These are phyloP conservation scores for Talaromyces verruculosus DNA, from an alignment of 2,329 filamentous ascomycete genomes.

Conservation along the genomic window DNA sequence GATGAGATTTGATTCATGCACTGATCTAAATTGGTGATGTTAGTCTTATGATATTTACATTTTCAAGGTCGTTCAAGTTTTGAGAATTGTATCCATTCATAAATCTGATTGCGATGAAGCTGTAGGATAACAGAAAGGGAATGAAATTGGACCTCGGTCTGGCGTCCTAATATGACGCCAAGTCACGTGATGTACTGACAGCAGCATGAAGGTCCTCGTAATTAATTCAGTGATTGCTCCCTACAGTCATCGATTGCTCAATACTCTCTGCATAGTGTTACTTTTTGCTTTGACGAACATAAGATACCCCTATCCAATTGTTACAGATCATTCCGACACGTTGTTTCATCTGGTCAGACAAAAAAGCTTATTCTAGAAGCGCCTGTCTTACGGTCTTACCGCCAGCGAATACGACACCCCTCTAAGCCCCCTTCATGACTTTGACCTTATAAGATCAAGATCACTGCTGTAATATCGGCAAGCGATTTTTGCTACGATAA, in stretches of 20 bases:
- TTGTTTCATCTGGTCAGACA: background rate
- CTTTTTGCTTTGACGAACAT: conserved; percentile 1
- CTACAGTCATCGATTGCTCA: background rate
- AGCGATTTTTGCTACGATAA: background rate
- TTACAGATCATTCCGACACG: background rate
- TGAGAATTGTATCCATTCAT: background rate
- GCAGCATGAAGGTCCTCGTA: background rate
- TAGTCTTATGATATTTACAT: background rate
- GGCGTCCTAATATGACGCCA: background rate
- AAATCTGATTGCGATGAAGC: background rate
- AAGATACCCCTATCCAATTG: background rate
- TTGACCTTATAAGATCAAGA: background rate
- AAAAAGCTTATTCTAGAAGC: background rate
- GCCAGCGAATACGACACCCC: background rate
- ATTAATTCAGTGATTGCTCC: background rate
- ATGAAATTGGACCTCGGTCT: background rate
- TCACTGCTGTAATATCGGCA: background rate
- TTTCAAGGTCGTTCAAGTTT: background rate
- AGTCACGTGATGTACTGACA: background rate
- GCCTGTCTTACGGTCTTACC: conserved; percentile 6
- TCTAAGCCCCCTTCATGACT: background rate
- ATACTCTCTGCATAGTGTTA: conserved; percentile 1
- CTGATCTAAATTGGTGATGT: background rate
- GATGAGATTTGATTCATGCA: background rate
- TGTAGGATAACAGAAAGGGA: background rate